Conservation (phyloP, 176 grass and related monocot genomes). For the Canna indica region DNA sequence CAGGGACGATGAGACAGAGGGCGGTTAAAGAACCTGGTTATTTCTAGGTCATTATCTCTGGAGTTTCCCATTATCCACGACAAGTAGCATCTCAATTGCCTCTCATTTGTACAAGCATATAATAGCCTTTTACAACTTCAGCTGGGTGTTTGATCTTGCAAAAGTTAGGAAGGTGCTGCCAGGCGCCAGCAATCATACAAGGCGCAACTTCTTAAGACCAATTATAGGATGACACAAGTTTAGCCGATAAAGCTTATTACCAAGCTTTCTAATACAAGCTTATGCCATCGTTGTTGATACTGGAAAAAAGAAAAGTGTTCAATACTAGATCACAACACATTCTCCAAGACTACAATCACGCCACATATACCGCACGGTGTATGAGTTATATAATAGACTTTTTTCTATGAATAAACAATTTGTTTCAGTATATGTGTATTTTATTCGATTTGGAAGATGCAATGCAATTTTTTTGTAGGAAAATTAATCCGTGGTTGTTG, state of each 20-base stretch:
- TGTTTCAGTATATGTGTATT: too few relatives aligned
- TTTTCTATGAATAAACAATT: too few relatives aligned
- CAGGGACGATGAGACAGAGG: neutral
- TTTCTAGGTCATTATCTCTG: neutral
- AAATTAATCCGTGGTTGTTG: too few relatives aligned
- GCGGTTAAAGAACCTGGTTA: neutral
- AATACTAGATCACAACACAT: too few relatives aligned
- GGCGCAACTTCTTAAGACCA: too few relatives aligned
- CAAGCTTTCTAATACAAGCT: neutral
- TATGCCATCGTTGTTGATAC: neutral
- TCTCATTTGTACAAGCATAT: neutral
- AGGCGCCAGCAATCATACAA: too few relatives aligned
- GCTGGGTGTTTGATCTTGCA: neutral
- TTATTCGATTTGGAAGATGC: too few relatives aligned
- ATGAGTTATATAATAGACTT: too few relatives aligned
- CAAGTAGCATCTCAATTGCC: neutral
- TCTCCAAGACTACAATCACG: too few relatives aligned
- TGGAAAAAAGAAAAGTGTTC: too few relatives aligned
- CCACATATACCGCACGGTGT: too few relatives aligned
- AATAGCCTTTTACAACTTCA: neutral
- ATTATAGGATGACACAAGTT: neutral
- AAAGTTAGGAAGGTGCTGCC: neutral
- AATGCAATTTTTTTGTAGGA: too few relatives aligned
- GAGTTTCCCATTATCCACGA: neutral
- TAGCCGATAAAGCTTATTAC: neutral